These are phyloP conservation scores for Wickerhamomyces canadensis DNA, from an alignment of 805 yeast genomes.

Conservation along the genomic window DNA sequence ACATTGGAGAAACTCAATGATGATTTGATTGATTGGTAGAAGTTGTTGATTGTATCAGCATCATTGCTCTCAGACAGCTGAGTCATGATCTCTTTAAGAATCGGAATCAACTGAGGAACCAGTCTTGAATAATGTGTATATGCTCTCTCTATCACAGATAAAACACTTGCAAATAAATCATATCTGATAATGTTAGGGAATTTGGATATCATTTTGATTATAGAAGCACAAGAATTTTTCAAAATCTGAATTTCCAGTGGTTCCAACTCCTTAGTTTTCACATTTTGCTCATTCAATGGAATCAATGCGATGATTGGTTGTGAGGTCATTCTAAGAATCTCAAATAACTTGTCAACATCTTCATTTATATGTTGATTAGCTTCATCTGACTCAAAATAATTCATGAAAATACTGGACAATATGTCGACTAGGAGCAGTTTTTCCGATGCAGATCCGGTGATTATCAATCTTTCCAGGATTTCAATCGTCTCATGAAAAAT, in stretches of 20 bases:
- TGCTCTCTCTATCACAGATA: slow-evolving; percentile 45
- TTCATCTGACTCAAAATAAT: slow-evolving; percentile 31
- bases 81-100: slow-evolving; percentile 40
- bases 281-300: slow-evolving; percentile 49
- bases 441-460: slow-evolving; percentile 47
- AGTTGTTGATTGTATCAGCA: slow-evolving; percentile 26
- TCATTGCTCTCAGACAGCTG: slow-evolving; percentile 29
- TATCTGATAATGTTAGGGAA: slow-evolving; percentile 64
- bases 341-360: slow-evolving; percentile 77
- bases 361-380: slow-evolving; percentile 38
- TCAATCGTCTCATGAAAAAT: slow-evolving; percentile 74
- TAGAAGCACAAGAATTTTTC: slow-evolving; percentile 42
- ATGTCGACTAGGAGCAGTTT: slow-evolving; percentile 47
- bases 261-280: slow-evolving; percentile 12
- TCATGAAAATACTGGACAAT: slow-evolving; percentile 47
- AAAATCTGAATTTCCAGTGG: slow-evolving; percentile 34
- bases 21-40: slow-evolving; percentile 32
- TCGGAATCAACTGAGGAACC: slow-evolving; percentile 47
- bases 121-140: slow-evolving; percentile 23
- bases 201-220: slow-evolving; percentile 55
- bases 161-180: slow-evolving; percentile 67
- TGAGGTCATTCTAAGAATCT: slow-evolving; percentile 65
- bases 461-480: slow-evolving; percentile 63
- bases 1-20: slow-evolving; percentile 24
- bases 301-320: slow-evolving; percentile 53